Percentiles rank a stretch among this genome's conserved stretches.
Evolutionary conservation across 257 asterid genomes (phyloP).

Genomic region (Paraleonurus japonicus): DNA sequence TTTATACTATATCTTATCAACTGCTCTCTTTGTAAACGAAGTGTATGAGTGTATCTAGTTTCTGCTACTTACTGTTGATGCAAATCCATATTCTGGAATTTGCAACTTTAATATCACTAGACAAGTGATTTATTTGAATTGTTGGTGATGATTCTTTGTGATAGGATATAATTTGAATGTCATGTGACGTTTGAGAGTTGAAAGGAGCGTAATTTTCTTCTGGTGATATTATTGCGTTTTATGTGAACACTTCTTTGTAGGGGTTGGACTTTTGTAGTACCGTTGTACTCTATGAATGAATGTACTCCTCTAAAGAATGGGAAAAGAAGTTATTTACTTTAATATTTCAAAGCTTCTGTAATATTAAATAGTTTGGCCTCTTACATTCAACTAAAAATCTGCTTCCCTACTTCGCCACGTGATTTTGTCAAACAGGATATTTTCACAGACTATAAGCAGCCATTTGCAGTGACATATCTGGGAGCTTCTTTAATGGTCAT

Average conservation of each 20-base stretch:
- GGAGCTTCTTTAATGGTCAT: slow-evolving; percentile 92
- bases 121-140: neutral
- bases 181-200: too few species aligned
- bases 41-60: neutral
- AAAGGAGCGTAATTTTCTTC: too few species aligned
- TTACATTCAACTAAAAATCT: neutral
- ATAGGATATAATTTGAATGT: neutral
- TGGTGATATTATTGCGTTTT: too few species aligned
- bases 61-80: neutral
- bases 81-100: neutral
- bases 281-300: too few species aligned
- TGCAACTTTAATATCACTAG: neutral
- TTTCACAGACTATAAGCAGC: slow-evolving; percentile 64
- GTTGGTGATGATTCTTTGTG: neutral
- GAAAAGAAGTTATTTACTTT: neutral
- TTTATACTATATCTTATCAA: neutral
- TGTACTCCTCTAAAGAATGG: too few species aligned
- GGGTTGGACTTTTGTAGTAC: too few species aligned
- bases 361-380: neutral
- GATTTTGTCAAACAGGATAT: slow-evolving; percentile 47
- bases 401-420: neutral
- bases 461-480: slow-evolving; percentile 90
- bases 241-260: too few species aligned
- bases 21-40: slow-evolving; percentile 4
- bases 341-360: neutral